Conservation (phyloP, 2,329 filamentous ascomycete genomes). For the Myriosclerotinia duriaeana region DNA sequence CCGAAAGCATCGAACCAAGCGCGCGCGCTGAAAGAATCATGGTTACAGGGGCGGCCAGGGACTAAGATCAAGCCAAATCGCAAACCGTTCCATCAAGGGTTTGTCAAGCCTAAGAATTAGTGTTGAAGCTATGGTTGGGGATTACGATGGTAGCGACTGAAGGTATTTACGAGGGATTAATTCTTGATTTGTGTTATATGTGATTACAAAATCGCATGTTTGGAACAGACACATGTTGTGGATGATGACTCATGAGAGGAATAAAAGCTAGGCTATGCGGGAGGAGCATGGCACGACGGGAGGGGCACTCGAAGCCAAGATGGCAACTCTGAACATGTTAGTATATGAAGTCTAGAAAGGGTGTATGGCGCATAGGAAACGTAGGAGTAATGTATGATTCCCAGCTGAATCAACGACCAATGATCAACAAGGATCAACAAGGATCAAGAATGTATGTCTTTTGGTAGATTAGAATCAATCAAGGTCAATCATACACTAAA, state of each 20-base stretch:
- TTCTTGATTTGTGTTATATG: neutral
- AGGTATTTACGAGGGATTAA: neutral
- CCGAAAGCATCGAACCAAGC: conserved; percentile 36
- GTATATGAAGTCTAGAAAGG: neutral
- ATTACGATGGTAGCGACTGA: neutral
- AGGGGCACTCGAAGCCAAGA: neutral
- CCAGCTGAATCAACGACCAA: neutral
- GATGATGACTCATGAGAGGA: neutral
- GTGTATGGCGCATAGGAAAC: conserved; percentile 11
- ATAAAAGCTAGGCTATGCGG: neutral
- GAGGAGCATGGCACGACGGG: no score
- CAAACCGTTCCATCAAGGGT: conserved; percentile 34
- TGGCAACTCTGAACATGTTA: neutral
- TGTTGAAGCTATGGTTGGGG: neutral
- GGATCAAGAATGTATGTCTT: neutral
- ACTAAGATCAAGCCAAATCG: conserved; percentile 28
- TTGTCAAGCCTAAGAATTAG: conserved; percentile 32
- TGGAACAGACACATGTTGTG: neutral
- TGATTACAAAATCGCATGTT: neutral
- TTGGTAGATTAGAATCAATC: neutral
- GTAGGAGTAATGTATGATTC: conserved; percentile 7
- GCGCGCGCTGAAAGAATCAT: conserved; percentile 35
- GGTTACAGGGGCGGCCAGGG: conserved; percentile 35
- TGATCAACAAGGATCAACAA: neutral
- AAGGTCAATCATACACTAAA: neutral